Percentiles rank a stretch among this genome's conserved stretches.
phyloP scores from a whole-genome alignment of 2,329 filamentous ascomycete species.

The Alternaria incomplexa region DNA sequence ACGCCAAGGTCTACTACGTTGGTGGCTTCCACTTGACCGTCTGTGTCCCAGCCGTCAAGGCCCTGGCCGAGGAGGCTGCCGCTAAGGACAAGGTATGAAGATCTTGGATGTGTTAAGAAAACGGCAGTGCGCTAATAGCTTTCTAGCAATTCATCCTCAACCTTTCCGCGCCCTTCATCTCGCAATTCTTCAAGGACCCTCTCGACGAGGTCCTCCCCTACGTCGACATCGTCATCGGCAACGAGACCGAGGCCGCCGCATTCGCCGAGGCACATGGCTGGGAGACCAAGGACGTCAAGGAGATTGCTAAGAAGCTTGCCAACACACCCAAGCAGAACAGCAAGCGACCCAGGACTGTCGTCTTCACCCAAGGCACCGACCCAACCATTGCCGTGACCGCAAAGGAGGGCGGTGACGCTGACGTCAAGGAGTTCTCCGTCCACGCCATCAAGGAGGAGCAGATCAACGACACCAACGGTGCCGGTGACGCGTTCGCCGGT shows the following conservation, averaged over 20 bases:
- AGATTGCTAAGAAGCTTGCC: conserved; percentile 85
- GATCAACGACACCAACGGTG: conserved; percentile 97
- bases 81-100: conserved; percentile 76
- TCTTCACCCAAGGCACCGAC: conserved; percentile 93
- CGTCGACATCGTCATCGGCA: conserved; percentile 96
- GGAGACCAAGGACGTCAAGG: conserved; percentile 75
- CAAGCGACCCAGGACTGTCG: conserved; percentile 80
- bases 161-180: conserved; percentile 93
- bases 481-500: conserved; percentile 95
- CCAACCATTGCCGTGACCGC: conserved; percentile 82
- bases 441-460: conserved; percentile 75
- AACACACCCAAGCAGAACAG: conserved; percentile 91
- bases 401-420: conserved; percentile 68
- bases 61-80: conserved; percentile 88
- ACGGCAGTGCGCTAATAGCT: conserved; percentile 4
- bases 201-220: conserved; percentile 86
- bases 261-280: conserved; percentile 85
- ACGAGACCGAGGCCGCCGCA: conserved; percentile 90
- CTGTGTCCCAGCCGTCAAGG: conserved; percentile 86
- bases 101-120: conserved; percentile 15
- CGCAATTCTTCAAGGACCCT: conserved; percentile 96
- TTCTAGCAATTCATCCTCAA: conserved; percentile 78
- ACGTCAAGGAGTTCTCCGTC: conserved; percentile 79
- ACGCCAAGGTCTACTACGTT: conserved; percentile 87
- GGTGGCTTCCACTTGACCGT: conserved; percentile 98